Base-by-base conservation (phyloP, 192 early-diverging fungal genomes). In the Spizellomyces punctatus region DNA sequence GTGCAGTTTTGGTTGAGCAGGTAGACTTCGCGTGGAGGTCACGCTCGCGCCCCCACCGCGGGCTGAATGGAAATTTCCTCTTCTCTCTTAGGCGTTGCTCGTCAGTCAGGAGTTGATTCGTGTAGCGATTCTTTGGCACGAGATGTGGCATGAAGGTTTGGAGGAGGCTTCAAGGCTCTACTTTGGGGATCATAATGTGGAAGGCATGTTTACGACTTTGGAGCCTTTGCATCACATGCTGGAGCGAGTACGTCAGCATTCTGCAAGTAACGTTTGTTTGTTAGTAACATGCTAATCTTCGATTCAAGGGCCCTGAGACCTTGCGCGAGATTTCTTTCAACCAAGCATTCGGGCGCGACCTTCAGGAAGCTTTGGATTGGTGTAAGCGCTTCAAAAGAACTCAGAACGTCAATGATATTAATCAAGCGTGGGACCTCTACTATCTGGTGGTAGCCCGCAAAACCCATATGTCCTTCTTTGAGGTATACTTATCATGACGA, bases 21-120 rank as follows among this genome's bases (percentile, higher is more conserved):
- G 86, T 88, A 72, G 45, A 22, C 43, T 52, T 63, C 19, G 14
- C 55, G 14, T 55, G 48, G 19, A 49, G 63, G 3, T 65, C n/a
- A 36, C 54, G 6, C 36, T 65, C 16, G 27, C 27, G 27, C 27
- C n/a, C n/a, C n/a, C 27, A 36, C 27, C 27, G 27, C 27, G 27
- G 3, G 27, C 27, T 36, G 27, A 36, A 36, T 36, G 27, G 27
- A 36, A 36, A 36, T 36, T 36, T 36, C 27, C 27, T 36, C 45
- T 6, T 19, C 19, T 6, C 52, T 42, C 19, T 50, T 75, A 93
- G 84, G 96, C 95, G 8, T 78, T 96, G 7, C 76, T 98, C 22
- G 96, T 99, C 45, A 94, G 92, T 75, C 91, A 95, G 74, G 98
- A 99, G 73, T 86, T 99, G 22, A 96, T 98, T 72, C 89, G 96